Conservation (phyloP, 2,329 filamentous ascomycete species). For the Aspergillus tanneri region DNA sequence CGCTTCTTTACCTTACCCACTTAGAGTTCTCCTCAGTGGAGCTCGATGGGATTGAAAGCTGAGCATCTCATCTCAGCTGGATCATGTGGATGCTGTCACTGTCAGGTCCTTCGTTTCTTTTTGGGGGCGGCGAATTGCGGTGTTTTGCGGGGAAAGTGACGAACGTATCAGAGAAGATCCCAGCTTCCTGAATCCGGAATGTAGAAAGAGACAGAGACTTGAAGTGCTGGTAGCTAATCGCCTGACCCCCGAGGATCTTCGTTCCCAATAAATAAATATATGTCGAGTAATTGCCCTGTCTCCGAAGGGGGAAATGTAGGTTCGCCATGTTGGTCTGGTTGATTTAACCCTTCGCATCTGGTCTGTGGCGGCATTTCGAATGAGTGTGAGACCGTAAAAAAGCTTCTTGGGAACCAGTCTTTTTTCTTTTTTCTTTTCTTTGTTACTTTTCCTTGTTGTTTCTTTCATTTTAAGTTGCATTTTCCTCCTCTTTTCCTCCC, state of each 20-base stretch:
- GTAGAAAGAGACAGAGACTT: too few species aligned
- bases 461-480: constrained; percentile 4
- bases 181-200: constrained; percentile 21
- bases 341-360: constrained; percentile 13
- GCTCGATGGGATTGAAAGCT: constrained; percentile 22
- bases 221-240: constrained; percentile 23
- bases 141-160: constrained; percentile 30
- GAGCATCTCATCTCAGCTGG: constrained; percentile 18
- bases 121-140: constrained; percentile 28
- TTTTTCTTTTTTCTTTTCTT: constrained; percentile 11
- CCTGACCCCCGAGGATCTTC: constrained; percentile 27
- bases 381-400: constrained; percentile 13
- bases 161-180: constrained; percentile 26
- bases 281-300: constrained; percentile 22
- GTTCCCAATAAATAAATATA: constrained; percentile 21
- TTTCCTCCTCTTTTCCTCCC: constrained; percentile 8
- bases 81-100: constrained; percentile 27
- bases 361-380: constrained; percentile 17
- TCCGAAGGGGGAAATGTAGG: constrained; percentile 9
- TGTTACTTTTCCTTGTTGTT: constrained; percentile 3
- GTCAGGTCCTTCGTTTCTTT: constrained; percentile 25
- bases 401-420: constrained; percentile 13
- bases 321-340: constrained; percentile 18
- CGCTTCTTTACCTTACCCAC: constrained; percentile 17
- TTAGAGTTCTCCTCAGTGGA: constrained; percentile 17